Conservation (phyloP, 108 stramenopile genomes). For the Skeletonema marinoi region DNA sequence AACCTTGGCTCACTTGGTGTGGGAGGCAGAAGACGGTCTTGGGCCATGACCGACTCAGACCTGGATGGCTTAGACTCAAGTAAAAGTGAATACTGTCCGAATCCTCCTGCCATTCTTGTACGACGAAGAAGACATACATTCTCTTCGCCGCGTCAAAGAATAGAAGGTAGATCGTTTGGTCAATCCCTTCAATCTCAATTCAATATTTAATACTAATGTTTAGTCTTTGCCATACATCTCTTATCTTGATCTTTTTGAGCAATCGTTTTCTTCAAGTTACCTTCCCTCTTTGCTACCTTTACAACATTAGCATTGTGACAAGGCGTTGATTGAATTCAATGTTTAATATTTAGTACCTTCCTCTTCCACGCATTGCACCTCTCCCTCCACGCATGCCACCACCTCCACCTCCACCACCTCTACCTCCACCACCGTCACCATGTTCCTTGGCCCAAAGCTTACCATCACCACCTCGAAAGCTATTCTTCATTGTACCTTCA, state of each 20-base stretch:
- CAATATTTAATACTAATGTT: not conserved
- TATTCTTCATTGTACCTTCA: constrained; percentile 76
- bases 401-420: constrained; percentile 8
- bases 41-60: not conserved
- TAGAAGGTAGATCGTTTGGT: not conserved
- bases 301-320: too few relatives aligned
- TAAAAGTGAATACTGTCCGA: not conserved
- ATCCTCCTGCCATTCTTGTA: not conserved
- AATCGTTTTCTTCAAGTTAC: too few relatives aligned
- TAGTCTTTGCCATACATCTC: too few relatives aligned
- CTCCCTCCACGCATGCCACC: not conserved
- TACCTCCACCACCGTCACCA: constrained; percentile 9
- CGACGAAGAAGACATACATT: not conserved
- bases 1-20: constrained; percentile 32
- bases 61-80: not conserved
- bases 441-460: constrained; percentile 68
- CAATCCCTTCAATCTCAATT: not conserved
- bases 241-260: too few relatives aligned
- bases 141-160: not conserved
- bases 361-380: not conserved
- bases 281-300: too few relatives aligned
- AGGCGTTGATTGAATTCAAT: not conserved
- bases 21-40: constrained; percentile 24
- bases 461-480: constrained; percentile 64
- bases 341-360: too few relatives aligned